Evolutionary conservation across 305 asterid genomes (phyloP).

Genomic region (Fraxinus velutina): DNA sequence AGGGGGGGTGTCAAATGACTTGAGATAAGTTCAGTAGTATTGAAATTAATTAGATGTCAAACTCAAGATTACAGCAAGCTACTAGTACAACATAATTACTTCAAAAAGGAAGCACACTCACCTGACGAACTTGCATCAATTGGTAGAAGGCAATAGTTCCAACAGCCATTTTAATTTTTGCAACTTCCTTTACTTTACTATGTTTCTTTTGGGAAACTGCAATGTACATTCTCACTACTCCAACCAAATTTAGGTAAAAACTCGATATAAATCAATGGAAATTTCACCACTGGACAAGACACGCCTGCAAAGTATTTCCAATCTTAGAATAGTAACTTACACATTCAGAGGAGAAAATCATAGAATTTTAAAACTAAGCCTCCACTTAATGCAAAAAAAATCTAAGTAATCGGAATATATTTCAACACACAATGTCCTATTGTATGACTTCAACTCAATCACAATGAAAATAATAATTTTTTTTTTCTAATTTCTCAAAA

Average conservation of each 20-base stretch:
- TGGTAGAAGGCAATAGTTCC: conserved; percentile 71
- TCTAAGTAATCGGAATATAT: neutral
- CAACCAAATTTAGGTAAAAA: conserved; percentile 27
- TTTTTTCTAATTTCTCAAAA: neutral
- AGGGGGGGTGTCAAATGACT: neutral
- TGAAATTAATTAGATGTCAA: neutral
- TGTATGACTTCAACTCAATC: neutral
- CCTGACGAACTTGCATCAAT: conserved; percentile 90
- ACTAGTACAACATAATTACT: neutral
- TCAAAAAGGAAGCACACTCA: conserved; percentile 22
- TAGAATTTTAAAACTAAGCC: neutral
- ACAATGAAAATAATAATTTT: neutral
- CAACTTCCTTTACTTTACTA: conserved; percentile 37
- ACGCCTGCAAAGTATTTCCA: conserved; percentile 27
- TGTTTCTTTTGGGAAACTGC: conserved; percentile 39
- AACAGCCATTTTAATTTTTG: conserved; percentile 59
- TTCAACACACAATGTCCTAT: neutral
- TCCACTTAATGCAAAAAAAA: neutral
- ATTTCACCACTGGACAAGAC: conserved; percentile 2
- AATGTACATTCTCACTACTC: conserved; percentile 61
- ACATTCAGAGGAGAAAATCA: neutral
- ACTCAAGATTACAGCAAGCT: neutral
- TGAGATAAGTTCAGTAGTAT: neutral
- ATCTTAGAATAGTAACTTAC: neutral
- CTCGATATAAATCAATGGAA: neutral